These are phyloP conservation scores for Thamnidium elegans DNA, from an alignment of 192 early-diverging fungal species.

Conservation along the genomic window DNA sequence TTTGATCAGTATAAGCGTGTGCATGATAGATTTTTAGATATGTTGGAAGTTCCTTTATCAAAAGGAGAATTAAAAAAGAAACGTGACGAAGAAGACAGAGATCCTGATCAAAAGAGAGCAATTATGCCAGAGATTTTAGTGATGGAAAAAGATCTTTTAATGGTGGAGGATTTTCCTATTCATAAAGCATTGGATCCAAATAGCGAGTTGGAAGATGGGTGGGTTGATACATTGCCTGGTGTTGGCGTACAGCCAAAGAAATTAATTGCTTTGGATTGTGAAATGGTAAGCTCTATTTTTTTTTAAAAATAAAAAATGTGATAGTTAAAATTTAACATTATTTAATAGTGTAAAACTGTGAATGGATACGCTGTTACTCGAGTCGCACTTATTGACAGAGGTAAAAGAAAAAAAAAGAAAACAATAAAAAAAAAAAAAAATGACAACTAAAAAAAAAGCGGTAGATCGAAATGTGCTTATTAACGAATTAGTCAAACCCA, in stretches of 20 bases:
- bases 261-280: slow-evolving; percentile 56
- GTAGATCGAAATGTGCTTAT: slow-evolving; percentile 33
- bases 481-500: slow-evolving; percentile 51
- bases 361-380: slow-evolving; percentile 43
- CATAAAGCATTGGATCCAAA: slow-evolving; percentile 6
- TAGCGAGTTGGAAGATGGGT: slow-evolving; percentile 27
- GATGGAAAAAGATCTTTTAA: slow-evolving; percentile 30
- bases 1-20: slow-evolving; percentile 14
- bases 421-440: too few species aligned
- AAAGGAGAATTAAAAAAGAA: slow-evolving; percentile 18
- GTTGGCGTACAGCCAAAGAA: slow-evolving; percentile 15
- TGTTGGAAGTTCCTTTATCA: slow-evolving; percentile 10
- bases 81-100: slow-evolving; percentile 2
- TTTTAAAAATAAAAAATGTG: background rate
- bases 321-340: background rate
- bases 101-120: background rate
- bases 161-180: slow-evolving; percentile 36
- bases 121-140: slow-evolving; percentile 17
- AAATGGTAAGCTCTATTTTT: slow-evolving; percentile 46
- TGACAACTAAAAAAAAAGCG: background rate
- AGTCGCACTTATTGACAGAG: slow-evolving; percentile 44
- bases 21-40: slow-evolving; percentile 21
- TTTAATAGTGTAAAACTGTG: slow-evolving; percentile 6
- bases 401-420: slow-evolving; percentile 6
- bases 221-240: slow-evolving; percentile 41